phyloP scores from a whole-genome alignment of 2,329 filamentous ascomycete genomes.

The Paracamarosporium sp. region DNA sequence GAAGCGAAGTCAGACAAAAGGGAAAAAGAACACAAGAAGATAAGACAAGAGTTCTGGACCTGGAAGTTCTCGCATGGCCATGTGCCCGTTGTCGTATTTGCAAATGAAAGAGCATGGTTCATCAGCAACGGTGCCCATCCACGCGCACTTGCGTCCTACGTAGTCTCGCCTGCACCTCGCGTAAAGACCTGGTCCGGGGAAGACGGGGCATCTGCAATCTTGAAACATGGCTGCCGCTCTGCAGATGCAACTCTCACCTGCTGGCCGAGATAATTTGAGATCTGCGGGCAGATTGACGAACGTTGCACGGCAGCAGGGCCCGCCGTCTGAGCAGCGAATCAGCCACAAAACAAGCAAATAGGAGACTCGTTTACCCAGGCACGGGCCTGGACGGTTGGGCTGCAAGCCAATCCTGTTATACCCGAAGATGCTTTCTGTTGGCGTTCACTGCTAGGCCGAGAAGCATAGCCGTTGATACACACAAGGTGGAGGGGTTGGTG shows the following conservation, averaged over 20 bases:
- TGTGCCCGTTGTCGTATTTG: neutral
- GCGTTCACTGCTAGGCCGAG: constrained; percentile 5
- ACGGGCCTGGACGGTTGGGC: constrained; percentile 8
- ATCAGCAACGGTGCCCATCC: neutral
- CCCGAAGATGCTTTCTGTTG: neutral
- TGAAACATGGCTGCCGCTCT: constrained; percentile 28
- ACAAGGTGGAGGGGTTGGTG: constrained; percentile 9
- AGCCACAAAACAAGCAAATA: constrained; percentile 1
- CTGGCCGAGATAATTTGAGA: constrained; percentile 37
- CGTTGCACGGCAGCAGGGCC: constrained; percentile 23
- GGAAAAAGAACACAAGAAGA: neutral
- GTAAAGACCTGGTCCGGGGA: constrained; percentile 14
- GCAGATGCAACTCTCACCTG: constrained; percentile 32
- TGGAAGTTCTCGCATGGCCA: neutral
- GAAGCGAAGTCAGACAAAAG: constrained; percentile 24
- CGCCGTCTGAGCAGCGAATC: neutral
- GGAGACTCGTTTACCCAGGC: neutral
- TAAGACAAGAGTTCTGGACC: neutral
- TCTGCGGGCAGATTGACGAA: constrained; percentile 34
- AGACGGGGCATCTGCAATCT: constrained; percentile 18
- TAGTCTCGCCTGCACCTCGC: constrained; percentile 2
- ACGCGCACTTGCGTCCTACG: neutral
- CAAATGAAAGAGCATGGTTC: neutral
- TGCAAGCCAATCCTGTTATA: constrained; percentile 2
- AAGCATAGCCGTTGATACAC: constrained; percentile 27